Percentiles rank a stretch among this genome's conserved stretches.
Conservation (phyloP, 2,329 filamentous ascomycete genomes). For the Colletotrichum sp. region DNA sequence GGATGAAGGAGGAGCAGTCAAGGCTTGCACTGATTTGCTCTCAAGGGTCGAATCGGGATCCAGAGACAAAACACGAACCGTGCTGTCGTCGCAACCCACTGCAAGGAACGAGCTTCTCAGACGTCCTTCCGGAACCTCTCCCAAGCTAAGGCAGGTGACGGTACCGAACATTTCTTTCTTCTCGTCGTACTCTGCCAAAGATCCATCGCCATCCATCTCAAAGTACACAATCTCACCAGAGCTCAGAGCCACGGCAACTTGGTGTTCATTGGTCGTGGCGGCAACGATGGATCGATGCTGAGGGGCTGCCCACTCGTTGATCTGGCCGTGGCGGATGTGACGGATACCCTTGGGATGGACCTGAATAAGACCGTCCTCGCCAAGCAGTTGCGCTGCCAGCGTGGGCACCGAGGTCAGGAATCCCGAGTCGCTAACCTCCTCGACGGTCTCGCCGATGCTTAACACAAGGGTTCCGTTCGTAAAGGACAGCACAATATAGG, state of each 20-base stretch:
- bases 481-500: constrained; percentile 95
- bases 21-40: constrained; percentile 91
- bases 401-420: constrained; percentile 91
- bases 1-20: constrained; percentile 88
- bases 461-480: constrained; percentile 89
- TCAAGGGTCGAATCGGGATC: constrained; percentile 91
- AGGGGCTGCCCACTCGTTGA: constrained; percentile 94
- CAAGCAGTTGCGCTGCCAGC: constrained; percentile 90
- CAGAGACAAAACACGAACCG: constrained; percentile 88
- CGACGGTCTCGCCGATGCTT: constrained; percentile 95
- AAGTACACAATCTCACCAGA: constrained; percentile 98
- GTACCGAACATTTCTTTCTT: constrained; percentile 95
- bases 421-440: constrained; percentile 92
- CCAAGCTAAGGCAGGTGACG: constrained; percentile 92
- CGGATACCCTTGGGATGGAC: constrained; percentile 96
- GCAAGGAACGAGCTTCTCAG: constrained; percentile 91
- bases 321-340: constrained; percentile 78
- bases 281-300: constrained; percentile 95
- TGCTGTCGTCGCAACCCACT: constrained; percentile 96
- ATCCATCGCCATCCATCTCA: constrained; percentile 92
- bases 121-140: constrained; percentile 89
- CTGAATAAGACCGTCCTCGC: constrained; percentile 90
- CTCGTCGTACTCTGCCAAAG: constrained; percentile 91
- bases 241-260: constrained; percentile 92
- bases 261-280: constrained; percentile 89